A percentile compares a stretch with the other conserved stretches of the same genome.
Evolutionary conservation across 2,329 filamentous ascomycete species (phyloP).

Genomic region (Neospermospora avenae): DNA sequence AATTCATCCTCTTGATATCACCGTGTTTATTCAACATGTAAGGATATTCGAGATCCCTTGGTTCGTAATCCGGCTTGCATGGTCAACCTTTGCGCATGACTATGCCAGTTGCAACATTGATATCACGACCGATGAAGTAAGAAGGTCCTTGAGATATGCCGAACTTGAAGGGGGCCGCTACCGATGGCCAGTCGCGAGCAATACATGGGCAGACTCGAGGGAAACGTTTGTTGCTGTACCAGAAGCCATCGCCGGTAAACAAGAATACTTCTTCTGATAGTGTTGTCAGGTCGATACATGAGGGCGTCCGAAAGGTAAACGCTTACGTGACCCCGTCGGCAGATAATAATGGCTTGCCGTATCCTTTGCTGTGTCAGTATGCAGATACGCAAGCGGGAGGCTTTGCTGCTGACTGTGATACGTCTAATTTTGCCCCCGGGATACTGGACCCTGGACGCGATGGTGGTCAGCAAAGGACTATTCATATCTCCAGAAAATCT

Average conservation of each 20-base stretch:
- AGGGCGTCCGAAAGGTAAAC: too few species aligned
- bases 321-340: not conserved
- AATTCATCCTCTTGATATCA: not conserved
- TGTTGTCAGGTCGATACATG: not conserved
- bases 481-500: too few species aligned
- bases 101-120: not conserved
- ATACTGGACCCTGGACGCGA: not conserved
- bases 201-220: not conserved
- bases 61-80: not conserved
- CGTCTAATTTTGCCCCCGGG: not conserved
- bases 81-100: not conserved
- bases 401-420: too few species aligned
- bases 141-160: too few species aligned
- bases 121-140: not conserved
- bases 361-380: not conserved
- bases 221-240: conserved; percentile 7
- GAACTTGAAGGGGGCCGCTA: not conserved
- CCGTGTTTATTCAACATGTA: not conserved
- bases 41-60: not conserved
- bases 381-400: too few species aligned
- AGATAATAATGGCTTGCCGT: not conserved
- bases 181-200: not conserved
- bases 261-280: not conserved
- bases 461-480: too few species aligned
- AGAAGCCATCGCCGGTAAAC: not conserved